phyloP scores from a whole-genome alignment of 2,329 filamentous ascomycete species.

The Hypoxylon sp. region DNA sequence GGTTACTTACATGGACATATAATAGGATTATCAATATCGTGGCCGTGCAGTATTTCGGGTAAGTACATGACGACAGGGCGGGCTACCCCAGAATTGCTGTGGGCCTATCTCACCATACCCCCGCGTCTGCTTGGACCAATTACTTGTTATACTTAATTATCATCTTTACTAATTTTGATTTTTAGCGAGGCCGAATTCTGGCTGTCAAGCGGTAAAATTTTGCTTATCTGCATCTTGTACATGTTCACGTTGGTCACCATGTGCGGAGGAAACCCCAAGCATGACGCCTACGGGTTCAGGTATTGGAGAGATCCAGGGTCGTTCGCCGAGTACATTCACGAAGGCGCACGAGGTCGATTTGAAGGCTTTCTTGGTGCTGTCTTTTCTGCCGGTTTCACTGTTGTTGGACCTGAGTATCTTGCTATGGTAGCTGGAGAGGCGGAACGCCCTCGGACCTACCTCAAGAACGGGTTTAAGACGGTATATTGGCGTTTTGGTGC shows the following conservation, averaged over 20 bases:
- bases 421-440: conserved; percentile 67
- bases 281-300: conserved; percentile 79
- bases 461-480: conserved; percentile 76
- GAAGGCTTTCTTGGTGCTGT: conserved; percentile 74
- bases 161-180: conserved; percentile 42
- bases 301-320: conserved; percentile 75
- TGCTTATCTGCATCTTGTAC: conserved; percentile 77
- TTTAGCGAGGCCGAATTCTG: conserved; percentile 83
- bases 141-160: conserved; percentile 1
- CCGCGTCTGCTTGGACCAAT: conserved; percentile 10
- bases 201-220: conserved; percentile 73
- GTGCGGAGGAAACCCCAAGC: conserved; percentile 81
- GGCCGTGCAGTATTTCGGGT: conserved; percentile 54
- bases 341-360: conserved; percentile 74
- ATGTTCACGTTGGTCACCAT: conserved; percentile 85
- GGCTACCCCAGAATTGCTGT: conserved; percentile 5
- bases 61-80: conserved; percentile 22
- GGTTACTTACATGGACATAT: conserved; percentile 34
- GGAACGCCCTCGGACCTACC: conserved; percentile 69
- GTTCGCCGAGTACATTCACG: conserved; percentile 72
- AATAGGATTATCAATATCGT: conserved; percentile 53
- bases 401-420: conserved; percentile 74
- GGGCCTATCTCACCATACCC: conserved; percentile 9
- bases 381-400: conserved; percentile 71
- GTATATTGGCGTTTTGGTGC: conserved; percentile 76